Conservation (phyloP, 164 flowering plant genomes). For the Vitis labrusca region DNA sequence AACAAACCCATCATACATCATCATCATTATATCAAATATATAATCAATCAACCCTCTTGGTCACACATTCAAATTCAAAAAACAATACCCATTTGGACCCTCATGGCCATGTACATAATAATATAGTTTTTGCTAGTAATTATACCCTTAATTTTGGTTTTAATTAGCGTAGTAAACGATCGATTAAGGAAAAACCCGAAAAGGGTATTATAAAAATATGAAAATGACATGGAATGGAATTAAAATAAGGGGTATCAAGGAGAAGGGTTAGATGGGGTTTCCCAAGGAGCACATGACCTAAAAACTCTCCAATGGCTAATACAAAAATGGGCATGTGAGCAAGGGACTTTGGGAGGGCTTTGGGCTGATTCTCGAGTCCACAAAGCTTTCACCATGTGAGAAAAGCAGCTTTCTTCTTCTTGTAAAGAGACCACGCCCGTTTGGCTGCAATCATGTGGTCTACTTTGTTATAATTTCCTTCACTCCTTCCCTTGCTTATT, state of each 20-base stretch:
- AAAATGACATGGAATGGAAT: no score
- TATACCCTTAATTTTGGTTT: no score
- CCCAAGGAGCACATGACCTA: slow-evolving; percentile 19
- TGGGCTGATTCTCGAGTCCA: slow-evolving; percentile 25
- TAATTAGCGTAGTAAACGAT: no score
- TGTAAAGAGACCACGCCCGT: slow-evolving; percentile 78
- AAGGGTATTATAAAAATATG: no score
- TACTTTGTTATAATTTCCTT: slow-evolving; percentile 48
- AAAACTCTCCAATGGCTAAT: neutral
- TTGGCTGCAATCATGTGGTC: slow-evolving; percentile 81
- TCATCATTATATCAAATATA: slow-evolving; percentile 15
- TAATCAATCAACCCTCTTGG: slow-evolving; percentile 10
- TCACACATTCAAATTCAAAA: slow-evolving; percentile 11
- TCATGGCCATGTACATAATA: no score
- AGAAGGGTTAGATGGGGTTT: no score
- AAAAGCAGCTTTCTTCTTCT: slow-evolving; percentile 52
- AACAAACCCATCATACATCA: slow-evolving; percentile 18
- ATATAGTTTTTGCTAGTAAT: no score
- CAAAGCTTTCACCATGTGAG: slow-evolving; percentile 48
- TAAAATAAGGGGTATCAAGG: no score
- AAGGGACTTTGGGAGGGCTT: slow-evolving; percentile 11
- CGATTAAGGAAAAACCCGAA: no score
- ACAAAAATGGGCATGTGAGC: slow-evolving; percentile 10
- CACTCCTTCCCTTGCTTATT: slow-evolving; percentile 12
- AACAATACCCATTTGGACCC: no score